Evolutionary conservation across 192 early-diverging fungal genomes (phyloP).

Genomic region (Linnemannia exigua): DNA sequence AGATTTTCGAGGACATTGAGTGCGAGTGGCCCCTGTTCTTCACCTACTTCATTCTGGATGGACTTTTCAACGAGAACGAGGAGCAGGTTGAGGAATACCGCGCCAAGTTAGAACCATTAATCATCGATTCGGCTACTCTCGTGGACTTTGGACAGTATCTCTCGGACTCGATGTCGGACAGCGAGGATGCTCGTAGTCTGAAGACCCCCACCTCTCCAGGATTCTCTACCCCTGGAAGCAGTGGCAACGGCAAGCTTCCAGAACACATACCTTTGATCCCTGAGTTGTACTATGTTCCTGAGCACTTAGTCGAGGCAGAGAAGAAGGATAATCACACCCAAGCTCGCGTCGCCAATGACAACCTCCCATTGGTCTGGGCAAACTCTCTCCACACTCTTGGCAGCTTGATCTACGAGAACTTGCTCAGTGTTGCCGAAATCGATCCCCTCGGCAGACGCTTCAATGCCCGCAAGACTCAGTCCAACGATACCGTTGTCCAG

Average conservation of each 20-base stretch:
- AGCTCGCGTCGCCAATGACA: slow-evolving; percentile 83
- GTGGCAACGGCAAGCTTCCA: slow-evolving; percentile 36
- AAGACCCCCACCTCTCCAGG: slow-evolving; percentile 56
- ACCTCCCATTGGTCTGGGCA: slow-evolving; percentile 91
- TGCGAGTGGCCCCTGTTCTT: slow-evolving; percentile 94
- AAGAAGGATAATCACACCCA: slow-evolving; percentile 77
- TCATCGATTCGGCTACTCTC: slow-evolving; percentile 78
- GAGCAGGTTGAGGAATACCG: slow-evolving; percentile 80
- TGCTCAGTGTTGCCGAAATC: slow-evolving; percentile 82
- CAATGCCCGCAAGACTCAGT: slow-evolving; percentile 63
- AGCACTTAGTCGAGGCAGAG: slow-evolving; percentile 80
- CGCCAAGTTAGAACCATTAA: slow-evolving; percentile 72
- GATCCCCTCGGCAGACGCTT: slow-evolving; percentile 87
- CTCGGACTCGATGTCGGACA: slow-evolving; percentile 49
- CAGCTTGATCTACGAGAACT: slow-evolving; percentile 80
- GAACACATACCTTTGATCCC: slow-evolving; percentile 70
- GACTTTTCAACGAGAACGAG: slow-evolving; percentile 77
- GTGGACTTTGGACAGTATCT: slow-evolving; percentile 62
- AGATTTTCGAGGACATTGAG: slow-evolving; percentile 87
- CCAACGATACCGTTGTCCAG: slow-evolving; percentile 78
- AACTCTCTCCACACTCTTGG: slow-evolving; percentile 86
- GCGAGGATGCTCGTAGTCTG: slow-evolving; percentile 37
- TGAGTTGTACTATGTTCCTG: slow-evolving; percentile 88
- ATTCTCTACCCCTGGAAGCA: slow-evolving; percentile 33
- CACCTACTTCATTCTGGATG: slow-evolving; percentile 89